A percentile compares a stretch with the other conserved stretches of the same genome.
These are phyloP conservation scores for Leersia perrieri DNA, from an alignment of 176 grass and related monocot species.

Conservation along the genomic window DNA sequence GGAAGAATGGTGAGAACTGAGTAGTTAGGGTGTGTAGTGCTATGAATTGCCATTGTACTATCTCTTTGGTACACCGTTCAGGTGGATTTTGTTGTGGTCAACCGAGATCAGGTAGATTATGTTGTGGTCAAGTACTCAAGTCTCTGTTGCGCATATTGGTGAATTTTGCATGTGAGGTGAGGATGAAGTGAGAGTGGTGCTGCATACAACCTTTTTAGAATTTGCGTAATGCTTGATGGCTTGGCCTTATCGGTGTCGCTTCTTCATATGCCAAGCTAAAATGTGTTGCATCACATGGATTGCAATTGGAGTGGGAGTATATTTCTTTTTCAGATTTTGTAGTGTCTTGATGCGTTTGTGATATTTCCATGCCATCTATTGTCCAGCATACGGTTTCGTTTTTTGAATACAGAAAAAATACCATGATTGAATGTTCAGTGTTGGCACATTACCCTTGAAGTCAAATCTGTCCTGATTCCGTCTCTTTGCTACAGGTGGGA, in stretches of 20 bases:
- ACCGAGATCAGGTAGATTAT: background rate
- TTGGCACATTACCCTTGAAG: background rate
- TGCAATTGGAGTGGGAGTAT: background rate
- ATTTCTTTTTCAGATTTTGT: background rate
- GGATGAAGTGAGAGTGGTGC: background rate
- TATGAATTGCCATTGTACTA: background rate
- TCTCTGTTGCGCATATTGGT: background rate
- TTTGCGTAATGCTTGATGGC: background rate
- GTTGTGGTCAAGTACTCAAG: background rate
- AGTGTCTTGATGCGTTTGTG: background rate
- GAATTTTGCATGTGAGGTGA: background rate
- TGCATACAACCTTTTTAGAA: background rate
- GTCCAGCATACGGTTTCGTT: background rate
- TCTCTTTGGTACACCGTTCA: background rate
- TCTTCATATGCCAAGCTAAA: background rate
- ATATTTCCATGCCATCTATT: conserved; percentile 2
- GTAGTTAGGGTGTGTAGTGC: background rate
- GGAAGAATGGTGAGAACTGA: conserved; percentile 87
- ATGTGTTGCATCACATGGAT: background rate
- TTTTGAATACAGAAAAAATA: conserved; percentile 8
- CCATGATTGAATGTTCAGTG: conserved; percentile 11
- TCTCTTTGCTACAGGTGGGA: conserved; percentile 68
- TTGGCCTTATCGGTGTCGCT: background rate
- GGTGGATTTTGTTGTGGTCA: background rate
- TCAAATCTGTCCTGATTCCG: conserved; percentile 12